A percentile compares a stretch with the other conserved stretches of the same genome.
Evolutionary conservation across 129 eudicot genomes (phyloP).

Genomic region (Pittosporum tobira): DNA sequence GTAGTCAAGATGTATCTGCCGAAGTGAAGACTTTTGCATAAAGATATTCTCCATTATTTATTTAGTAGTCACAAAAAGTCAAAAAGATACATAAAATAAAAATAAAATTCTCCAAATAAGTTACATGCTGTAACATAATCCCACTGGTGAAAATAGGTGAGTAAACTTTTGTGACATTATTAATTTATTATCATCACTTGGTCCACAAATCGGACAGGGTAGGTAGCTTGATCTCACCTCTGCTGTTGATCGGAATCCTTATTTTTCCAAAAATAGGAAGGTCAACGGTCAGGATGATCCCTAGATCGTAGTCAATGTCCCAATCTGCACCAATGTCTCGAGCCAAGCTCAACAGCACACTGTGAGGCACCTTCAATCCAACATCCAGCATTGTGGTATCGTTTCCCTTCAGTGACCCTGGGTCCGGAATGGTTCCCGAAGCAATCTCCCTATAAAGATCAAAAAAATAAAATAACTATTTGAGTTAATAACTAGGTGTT

Average conservation of each 20-base stretch:
- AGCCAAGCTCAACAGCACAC: conserved; percentile 45
- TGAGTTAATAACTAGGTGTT: no score
- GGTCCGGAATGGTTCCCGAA: conserved; percentile 74
- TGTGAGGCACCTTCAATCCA: conserved; percentile 61
- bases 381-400: conserved; percentile 57
- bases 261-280: conserved; percentile 69
- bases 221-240: conserved; percentile 83
- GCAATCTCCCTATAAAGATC: conserved; percentile 46
- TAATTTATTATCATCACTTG: neutral
- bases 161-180: neutral
- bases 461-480: neutral
- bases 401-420: conserved; percentile 63
- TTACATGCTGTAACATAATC: no score
- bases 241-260: conserved; percentile 46
- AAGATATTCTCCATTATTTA: no score
- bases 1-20: no score
- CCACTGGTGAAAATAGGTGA: neutral
- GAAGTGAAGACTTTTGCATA: no score
- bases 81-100: no score
- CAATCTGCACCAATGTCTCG: conserved; percentile 68
- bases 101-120: no score
- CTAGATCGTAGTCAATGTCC: conserved; percentile 76
- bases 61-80: no score
- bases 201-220: conserved; percentile 36
- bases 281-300: conserved; percentile 35